Evolutionary conservation across 352 stramenopile genomes (phyloP).

Genomic region (Globisporangium camurandrum): DNA sequence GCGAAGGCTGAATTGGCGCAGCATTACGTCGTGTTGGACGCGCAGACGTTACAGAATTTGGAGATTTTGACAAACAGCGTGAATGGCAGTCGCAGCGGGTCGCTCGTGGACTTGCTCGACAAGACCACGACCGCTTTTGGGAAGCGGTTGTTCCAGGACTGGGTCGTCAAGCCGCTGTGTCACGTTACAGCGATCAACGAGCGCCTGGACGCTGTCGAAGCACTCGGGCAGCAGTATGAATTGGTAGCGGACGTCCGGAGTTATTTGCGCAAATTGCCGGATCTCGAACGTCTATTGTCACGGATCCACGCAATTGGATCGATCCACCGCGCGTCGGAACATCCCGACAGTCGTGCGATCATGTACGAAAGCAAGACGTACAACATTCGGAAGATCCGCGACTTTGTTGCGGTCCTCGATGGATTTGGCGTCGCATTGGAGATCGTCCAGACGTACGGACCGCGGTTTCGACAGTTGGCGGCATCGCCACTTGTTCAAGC

Average conservation of each 20-base stretch:
- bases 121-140: constrained; percentile 93
- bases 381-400: constrained; percentile 96
- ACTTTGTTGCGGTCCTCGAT: constrained; percentile 87
- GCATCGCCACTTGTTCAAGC: constrained; percentile 50
- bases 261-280: constrained; percentile 88
- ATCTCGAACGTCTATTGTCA: constrained; percentile 95
- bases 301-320: constrained; percentile 95
- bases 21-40: constrained; percentile 93
- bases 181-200: constrained; percentile 92
- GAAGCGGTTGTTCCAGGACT: constrained; percentile 92
- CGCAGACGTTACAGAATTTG: constrained; percentile 96
- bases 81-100: constrained; percentile 86
- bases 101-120: constrained; percentile 88
- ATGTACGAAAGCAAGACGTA: constrained; percentile 97
- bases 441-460: constrained; percentile 78
- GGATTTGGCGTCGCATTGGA: constrained; percentile 82
- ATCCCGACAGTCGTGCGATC: constrained; percentile 95
- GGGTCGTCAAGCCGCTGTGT: constrained; percentile 96
- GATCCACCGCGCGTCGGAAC: constrained; percentile 66
- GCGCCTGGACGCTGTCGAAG: constrained; percentile 94
- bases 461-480: constrained; percentile 46
- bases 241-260: constrained; percentile 75
- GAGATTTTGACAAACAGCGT: constrained; percentile 92
- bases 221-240: constrained; percentile 78
- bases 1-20: constrained; percentile 55